Percentiles rank a stretch among this genome's conserved stretches.
Conservation (phyloP, 2,329 filamentous ascomycete genomes). For the Tolypocladium ophioglossoides region DNA sequence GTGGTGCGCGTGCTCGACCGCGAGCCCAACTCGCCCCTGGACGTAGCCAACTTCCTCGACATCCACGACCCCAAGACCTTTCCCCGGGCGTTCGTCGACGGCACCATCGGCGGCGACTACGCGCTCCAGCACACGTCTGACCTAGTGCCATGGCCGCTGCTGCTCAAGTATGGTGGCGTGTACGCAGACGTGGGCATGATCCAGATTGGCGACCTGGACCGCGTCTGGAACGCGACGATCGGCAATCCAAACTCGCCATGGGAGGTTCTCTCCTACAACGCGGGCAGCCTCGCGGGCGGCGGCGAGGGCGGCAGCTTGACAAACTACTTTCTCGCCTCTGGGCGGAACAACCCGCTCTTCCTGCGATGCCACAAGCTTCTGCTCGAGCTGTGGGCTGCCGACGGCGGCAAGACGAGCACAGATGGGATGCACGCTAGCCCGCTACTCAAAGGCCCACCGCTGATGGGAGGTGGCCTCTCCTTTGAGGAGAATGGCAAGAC, state of each 20-base stretch:
- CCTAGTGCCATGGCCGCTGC: slow-evolving; percentile 44
- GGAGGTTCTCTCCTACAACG: slow-evolving; percentile 37
- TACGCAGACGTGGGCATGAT: slow-evolving; percentile 48
- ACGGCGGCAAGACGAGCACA: slow-evolving; percentile 33
- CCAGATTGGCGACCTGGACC: slow-evolving; percentile 45
- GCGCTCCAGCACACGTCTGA: slow-evolving; percentile 45
- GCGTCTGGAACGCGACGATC: slow-evolving; percentile 39
- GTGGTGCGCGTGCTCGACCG: slow-evolving; percentile 39
- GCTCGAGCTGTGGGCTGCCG: slow-evolving; percentile 36
- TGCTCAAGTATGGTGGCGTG: slow-evolving; percentile 46
- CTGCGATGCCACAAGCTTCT: slow-evolving; percentile 35
- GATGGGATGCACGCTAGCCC: slow-evolving; percentile 38
- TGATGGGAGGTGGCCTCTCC: slow-evolving; percentile 16
- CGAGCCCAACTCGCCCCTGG: slow-evolving; percentile 29
- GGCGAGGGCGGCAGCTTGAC: slow-evolving; percentile 22
- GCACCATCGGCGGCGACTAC: slow-evolving; percentile 36
- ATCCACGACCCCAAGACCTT: slow-evolving; percentile 30
- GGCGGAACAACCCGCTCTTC: slow-evolving; percentile 34
- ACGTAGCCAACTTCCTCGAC: slow-evolving; percentile 39
- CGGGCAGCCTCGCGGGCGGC: too few species aligned
- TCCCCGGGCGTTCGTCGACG: slow-evolving; percentile 38
- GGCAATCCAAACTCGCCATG: slow-evolving; percentile 32
- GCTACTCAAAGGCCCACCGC: slow-evolving; percentile 32
- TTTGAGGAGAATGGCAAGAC: slow-evolving; percentile 14
- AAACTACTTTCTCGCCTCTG: slow-evolving; percentile 37